Conservation (phyloP, 768 basidiomycete species). For the Lactarius indigo region DNA sequence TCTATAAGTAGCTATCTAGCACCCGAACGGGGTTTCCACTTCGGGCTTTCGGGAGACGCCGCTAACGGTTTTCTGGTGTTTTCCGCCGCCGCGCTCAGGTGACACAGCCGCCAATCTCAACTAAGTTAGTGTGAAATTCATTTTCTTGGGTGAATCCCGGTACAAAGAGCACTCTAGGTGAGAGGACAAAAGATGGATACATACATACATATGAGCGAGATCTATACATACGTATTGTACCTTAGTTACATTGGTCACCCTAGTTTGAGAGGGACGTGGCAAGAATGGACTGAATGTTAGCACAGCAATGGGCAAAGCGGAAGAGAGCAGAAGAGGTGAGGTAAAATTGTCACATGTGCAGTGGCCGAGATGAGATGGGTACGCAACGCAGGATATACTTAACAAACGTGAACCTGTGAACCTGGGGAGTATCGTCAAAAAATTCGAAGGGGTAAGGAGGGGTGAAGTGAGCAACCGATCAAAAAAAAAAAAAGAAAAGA, state of each 20-base stretch:
- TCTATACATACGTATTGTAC: constrained; percentile 22
- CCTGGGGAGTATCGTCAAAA: constrained; percentile 3
- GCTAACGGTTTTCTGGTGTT: constrained; percentile 4
- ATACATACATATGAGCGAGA: constrained; percentile 14
- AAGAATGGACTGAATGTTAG: constrained; percentile 8
- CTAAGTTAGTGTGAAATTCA: background rate
- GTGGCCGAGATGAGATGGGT: constrained; percentile 11
- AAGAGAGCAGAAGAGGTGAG: background rate
- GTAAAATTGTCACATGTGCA: constrained; percentile 2
- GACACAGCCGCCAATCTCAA: background rate
- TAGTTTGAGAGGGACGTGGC: background rate
- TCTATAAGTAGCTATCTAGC: background rate
- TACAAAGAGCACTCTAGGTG: background rate
- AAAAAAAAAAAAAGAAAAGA: constrained; percentile 8
- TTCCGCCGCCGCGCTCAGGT: constrained; percentile 6
- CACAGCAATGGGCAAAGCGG: constrained; percentile 8
- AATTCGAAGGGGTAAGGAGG: background rate
- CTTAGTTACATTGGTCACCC: constrained; percentile 14
- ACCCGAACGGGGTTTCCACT: constrained; percentile 13
- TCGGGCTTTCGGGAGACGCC: constrained; percentile 14
- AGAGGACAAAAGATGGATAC: constrained; percentile 7
- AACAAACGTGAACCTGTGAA: constrained; percentile 1
- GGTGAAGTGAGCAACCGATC: background rate
- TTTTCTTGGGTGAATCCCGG: background rate
- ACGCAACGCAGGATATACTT: background rate